These are phyloP conservation scores for Apiospora phragmitis DNA, from an alignment of 2,329 filamentous ascomycete genomes.

Conservation along the genomic window DNA sequence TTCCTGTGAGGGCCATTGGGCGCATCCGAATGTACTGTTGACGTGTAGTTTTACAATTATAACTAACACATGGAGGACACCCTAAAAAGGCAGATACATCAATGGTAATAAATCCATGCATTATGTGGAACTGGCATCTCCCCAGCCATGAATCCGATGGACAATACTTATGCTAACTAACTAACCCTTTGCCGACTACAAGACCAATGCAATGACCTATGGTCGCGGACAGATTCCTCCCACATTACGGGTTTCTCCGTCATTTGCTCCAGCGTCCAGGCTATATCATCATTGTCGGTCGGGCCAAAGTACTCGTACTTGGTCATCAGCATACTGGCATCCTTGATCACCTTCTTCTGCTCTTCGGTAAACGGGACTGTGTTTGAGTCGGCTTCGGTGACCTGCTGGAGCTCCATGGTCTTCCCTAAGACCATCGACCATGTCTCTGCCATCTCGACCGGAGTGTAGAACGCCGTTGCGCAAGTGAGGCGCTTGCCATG, in stretches of 20 bases:
- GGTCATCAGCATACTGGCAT: neutral
- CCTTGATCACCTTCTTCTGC: neutral
- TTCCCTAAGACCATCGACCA: neutral
- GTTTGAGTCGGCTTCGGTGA: neutral
- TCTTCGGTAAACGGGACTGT: neutral
- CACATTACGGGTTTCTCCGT: neutral
- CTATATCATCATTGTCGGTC: neutral
- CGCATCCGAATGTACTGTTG: no score
- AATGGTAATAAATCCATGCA: no score
- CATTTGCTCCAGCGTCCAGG: neutral
- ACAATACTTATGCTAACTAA: neutral
- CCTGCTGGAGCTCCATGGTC: neutral
- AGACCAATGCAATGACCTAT: neutral
- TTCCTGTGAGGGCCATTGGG: no score
- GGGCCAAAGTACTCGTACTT: neutral
- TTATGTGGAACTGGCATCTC: no score
- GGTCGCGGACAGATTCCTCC: neutral
- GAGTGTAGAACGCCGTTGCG: neutral
- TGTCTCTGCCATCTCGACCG: neutral
- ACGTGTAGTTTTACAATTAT: no score
- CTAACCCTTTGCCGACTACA: neutral
- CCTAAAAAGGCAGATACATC: no score
- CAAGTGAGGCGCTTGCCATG: neutral
- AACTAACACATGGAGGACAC: no score
- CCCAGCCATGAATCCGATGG: no score